These are phyloP conservation scores for Papiliotrema flavescens DNA, from an alignment of 1,284 basidiomycete genomes.

Conservation along the genomic window DNA sequence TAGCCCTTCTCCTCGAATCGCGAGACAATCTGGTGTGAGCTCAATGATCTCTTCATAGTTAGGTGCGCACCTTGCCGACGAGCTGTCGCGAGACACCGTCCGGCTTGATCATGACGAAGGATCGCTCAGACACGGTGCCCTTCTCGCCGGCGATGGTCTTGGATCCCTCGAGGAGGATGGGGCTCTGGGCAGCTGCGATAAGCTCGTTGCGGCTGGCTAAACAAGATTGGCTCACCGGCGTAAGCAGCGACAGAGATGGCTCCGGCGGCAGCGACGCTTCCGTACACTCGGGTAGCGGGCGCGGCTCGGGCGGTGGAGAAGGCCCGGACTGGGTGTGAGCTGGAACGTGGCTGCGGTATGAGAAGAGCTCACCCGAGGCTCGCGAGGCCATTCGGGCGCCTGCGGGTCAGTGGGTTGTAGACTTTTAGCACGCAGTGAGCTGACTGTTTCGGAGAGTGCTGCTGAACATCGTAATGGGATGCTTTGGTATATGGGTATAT, in stretches of 20 bases:
- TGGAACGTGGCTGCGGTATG: not conserved
- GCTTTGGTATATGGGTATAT: too few species aligned
- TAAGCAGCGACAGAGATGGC: conserved; percentile 37
- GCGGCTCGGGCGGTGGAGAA: conserved; percentile 33
- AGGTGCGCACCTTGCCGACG: conserved; percentile 38
- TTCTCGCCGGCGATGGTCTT: conserved; percentile 52
- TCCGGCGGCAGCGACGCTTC: conserved; percentile 24
- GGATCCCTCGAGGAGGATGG: conserved; percentile 43
- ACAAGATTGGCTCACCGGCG: conserved; percentile 36
- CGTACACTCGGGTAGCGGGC: conserved; percentile 21
- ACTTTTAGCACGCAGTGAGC: not conserved
- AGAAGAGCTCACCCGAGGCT: conserved; percentile 31
- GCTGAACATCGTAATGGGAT: conserved; percentile 32
- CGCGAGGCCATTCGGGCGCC: conserved; percentile 45
- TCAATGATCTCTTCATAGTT: too few species aligned
- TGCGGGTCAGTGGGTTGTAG: conserved; percentile 13
- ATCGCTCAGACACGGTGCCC: conserved; percentile 48
- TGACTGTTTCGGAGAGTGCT: conserved; percentile 39
- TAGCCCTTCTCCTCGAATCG: conserved; percentile 46
- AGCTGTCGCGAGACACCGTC: conserved; percentile 45
- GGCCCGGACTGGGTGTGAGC: conserved; percentile 28
- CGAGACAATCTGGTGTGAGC: conserved; percentile 30
- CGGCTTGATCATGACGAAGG: conserved; percentile 52
- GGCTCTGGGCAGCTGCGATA: conserved; percentile 16
- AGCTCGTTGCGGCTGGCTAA: too few species aligned